Conservation (phyloP, 108 stramenopile genomes). For the Mediolabrus comicus region DNA sequence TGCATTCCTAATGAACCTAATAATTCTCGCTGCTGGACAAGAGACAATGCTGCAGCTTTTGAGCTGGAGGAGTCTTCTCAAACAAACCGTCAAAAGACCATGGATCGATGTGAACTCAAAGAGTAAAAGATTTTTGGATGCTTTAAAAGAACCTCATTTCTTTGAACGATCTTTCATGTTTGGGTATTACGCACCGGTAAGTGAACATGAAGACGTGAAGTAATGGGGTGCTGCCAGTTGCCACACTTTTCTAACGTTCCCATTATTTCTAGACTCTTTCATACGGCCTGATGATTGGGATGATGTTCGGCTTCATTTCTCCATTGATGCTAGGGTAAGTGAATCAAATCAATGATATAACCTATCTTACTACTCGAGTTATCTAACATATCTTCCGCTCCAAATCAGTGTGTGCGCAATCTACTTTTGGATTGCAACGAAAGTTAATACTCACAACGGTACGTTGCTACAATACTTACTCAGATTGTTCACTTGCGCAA, state of each 20-base stretch:
- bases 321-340: conserved; percentile 28
- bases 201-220: too few species aligned
- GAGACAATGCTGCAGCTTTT: conserved; percentile 47
- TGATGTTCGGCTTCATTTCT: conserved; percentile 39
- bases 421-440: conserved; percentile 54
- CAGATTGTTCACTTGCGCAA: background rate
- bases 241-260: too few species aligned
- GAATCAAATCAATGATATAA: too few species aligned
- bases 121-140: conserved; percentile 31
- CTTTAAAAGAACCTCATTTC: conserved; percentile 22
- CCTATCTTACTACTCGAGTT: background rate
- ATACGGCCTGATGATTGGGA: conserved; percentile 40
- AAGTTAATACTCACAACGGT: conserved; percentile 58
- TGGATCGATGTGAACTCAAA: conserved; percentile 29
- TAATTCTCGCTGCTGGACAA: conserved; percentile 43
- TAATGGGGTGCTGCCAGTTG: too few species aligned
- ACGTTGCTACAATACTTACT: background rate
- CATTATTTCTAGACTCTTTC: too few species aligned
- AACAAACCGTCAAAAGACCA: conserved; percentile 36
- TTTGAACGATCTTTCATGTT: conserved; percentile 38
- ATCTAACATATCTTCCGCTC: conserved; percentile 20
- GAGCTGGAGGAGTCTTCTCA: conserved; percentile 41
- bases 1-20: conserved; percentile 30
- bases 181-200: conserved; percentile 8
- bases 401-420: conserved; percentile 36